Base-by-base conservation (phyloP, 2,329 filamentous ascomycete species). In the Cladosporium sp. region DNA sequence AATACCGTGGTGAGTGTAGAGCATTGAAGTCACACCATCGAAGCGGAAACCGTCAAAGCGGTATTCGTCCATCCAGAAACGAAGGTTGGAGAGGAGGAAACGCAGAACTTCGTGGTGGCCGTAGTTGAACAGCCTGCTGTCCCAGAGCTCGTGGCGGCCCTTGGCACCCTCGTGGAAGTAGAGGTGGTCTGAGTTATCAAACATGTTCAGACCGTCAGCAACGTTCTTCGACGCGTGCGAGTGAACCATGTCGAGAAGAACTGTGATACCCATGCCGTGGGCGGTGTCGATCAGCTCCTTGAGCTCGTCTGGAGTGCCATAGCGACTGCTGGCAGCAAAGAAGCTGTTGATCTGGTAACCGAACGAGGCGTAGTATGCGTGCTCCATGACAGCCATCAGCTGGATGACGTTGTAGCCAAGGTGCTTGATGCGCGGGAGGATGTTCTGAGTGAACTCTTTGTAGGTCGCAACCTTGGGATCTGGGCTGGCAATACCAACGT, bases 21-120 rank as follows among this genome's bases (percentile, higher is more conserved):
- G 89, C 93, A 99, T 99, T 80, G 93, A 97, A 1, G 95, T 99
- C 61, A 99, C 95, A 70, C 95, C 95, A 72, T 99, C 95, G 73
- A 99, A 99, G 49, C 95, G 88, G 85, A 98, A 99, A 26, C 95
- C 95, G 75, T 99, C 95, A 75, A 99, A 98, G 48, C 88, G 83
- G 75, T 97, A 99, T 79, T 97, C 93, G 65, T 98, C 94, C 93
- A 99, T 98, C 93, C 95, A 99, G 82, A 97, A 99, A 26, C 94
- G 87, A 65, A 99, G 81, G 76, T 99, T 99, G 78, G 93, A 97
- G 28, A 99, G 83, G 54, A 99, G 82, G 80, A 99, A 99, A n/a
- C 95, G 88, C 76, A 98, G 79, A 25, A 99, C 95, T 77, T 99
- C 95, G 74, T 98, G 93, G 73, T 88, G 88, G 32, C 93, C 94